Evolutionary conservation across 768 basidiomycete species (phyloP), one percentile per base, ranked within the genome.

Genomic region (Dictyophora rubrovolvata): DNA sequence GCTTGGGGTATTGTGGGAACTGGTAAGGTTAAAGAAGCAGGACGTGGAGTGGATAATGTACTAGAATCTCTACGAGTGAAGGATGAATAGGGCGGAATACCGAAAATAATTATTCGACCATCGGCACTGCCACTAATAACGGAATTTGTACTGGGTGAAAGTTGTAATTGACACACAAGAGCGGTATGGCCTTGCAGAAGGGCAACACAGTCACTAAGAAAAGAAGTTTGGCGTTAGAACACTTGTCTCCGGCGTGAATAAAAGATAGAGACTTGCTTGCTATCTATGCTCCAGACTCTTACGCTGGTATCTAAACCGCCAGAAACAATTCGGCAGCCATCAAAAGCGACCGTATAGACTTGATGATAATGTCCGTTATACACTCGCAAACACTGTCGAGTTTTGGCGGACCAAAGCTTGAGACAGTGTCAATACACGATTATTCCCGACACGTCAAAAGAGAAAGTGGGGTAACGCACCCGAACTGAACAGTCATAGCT

Each of bases 261-360:
- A 34, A 17, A 54, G 36, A 21, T 9, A 20, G 23, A 46, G 21
- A 71, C 84, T 63, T 67, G 93, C 92, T 94, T 94, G 46, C 86
- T 85, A 10, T 78, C 74, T 0, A 89, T 87, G 63, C 87, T 84
- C 95, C 95, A 98, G 0, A 97, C 81, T 3, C 93, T 77, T 3
- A 96, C 89, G 1, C 87, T 91, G n/a, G 91, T 93, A 65, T 97
- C 94, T 62, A 95, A 72, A n/a, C 87, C 87, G 5, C 93, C 94
- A 6, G 89, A 89, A 1, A 85, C 89, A 53, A 94, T 79, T 12
- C 82, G 75, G 17, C 82, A 72, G 0, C 94, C 93, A 65, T 95
- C 91, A 63, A 93, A 94, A 10, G 91, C 90, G 46, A 96, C 88
- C 0, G 86, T 82, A 67, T 97, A 97, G 10, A 96, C 87, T 72